Base-by-base conservation (phyloP, 108 stramenopile species). In the Nitzschia sp. region DNA sequence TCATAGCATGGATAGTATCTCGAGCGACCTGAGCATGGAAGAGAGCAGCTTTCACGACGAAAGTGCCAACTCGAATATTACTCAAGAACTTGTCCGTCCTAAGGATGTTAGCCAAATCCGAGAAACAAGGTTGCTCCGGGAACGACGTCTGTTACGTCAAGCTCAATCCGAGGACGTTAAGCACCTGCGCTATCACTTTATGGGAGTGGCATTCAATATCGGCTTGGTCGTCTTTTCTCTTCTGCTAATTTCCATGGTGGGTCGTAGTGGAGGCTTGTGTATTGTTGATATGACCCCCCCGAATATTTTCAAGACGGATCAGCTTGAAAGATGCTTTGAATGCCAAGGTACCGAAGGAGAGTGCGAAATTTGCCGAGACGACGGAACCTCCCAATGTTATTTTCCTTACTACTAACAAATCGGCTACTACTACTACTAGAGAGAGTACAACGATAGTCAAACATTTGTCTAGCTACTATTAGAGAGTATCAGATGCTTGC, bases 211-310 rank as follows among this genome's bases (percentile, higher is more conserved):
- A 26, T 50, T 69, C 35, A 79, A 79, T 60, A 52, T 73, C 32
- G 22, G 35, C 11, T 53, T 69, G 44, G 68, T 69, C 27, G 28
- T 63, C 25, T 35, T 73, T 15, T 58, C 69, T 21, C 28, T 79
- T 16, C 25, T 69, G 56, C 11, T 73, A 27, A 79, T 79, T 50
- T 13, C 63, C 28, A 36, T 73, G 35, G 65, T 79, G 25, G 61
- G 46, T 4, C 62, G 58, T 26, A 69, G 55, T 45, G 63, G 72
- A 27, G 78, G 78, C 27, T 57, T 73, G 47, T 79, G 78, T 28
- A 62, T 79, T 45, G 35, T 22, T 15, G 63, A 64, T 27, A 45
- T 61, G 32, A 0, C 31, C 0, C 21, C 57, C 41, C 61, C 72
- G 44, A 72, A 75, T 35, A 64, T 76, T 29, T 76, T 76, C 31